phyloP scores from a whole-genome alignment of 2,329 filamentous ascomycete species.

The Hyphodiscus sp. region DNA sequence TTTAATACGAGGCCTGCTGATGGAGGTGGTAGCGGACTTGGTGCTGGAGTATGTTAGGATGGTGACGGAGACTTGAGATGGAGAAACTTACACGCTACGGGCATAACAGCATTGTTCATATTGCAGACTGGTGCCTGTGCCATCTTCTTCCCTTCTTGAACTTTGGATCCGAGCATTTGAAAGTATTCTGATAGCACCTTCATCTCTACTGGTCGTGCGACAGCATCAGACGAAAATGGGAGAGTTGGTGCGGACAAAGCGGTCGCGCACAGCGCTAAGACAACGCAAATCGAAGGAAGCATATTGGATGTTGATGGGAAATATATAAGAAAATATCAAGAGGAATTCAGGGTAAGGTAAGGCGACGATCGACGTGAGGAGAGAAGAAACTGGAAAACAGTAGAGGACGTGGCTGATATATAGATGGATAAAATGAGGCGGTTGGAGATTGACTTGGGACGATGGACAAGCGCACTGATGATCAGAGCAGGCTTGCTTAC shows the following conservation, averaged over 20 bases:
- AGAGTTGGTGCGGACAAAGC: conserved; percentile 31
- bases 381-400: not conserved
- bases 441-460: not conserved
- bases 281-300: conserved; percentile 42
- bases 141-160: conserved; percentile 41
- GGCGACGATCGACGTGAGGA: conserved; percentile 1
- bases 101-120: conserved; percentile 45
- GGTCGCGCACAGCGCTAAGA: conserved; percentile 41
- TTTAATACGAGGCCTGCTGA: conserved; percentile 55
- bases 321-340: conserved; percentile 5
- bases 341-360: not conserved
- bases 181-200: conserved; percentile 52
- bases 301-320: conserved; percentile 32
- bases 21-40: conserved; percentile 54
- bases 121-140: conserved; percentile 44
- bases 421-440: not conserved
- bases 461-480: not conserved
- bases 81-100: conserved; percentile 40
- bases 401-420: conserved; percentile 4
- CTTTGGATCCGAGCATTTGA: conserved; percentile 50
- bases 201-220: conserved; percentile 21
- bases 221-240: conserved; percentile 16
- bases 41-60: conserved; percentile 35
- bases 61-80: not conserved
- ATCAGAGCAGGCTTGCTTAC: not conserved